These are phyloP conservation scores for Tausonia pullulans DNA, from an alignment of 1,284 basidiomycete species.

Conservation along the genomic window DNA sequence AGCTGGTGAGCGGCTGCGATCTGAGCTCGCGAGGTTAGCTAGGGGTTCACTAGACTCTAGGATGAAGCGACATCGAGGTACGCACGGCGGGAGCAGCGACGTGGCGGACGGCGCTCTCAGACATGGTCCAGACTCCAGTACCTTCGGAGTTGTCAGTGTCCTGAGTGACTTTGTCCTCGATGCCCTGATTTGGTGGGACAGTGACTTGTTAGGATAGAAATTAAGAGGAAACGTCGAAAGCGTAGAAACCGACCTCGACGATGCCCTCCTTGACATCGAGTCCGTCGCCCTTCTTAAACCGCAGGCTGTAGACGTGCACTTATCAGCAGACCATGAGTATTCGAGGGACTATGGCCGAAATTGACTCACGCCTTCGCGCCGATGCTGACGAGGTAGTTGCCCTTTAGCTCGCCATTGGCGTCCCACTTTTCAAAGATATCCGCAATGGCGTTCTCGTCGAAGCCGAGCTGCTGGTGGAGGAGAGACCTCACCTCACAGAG, in stretches of 20 bases:
- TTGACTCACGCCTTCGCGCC: neutral
- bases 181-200: neutral
- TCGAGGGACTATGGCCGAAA: neutral
- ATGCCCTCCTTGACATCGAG: constrained; percentile 25
- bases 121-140: constrained; percentile 19
- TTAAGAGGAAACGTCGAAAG: no score
- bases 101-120: constrained; percentile 26
- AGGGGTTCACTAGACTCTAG: no score
- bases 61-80: neutral
- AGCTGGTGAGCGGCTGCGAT: constrained; percentile 29
- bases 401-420: constrained; percentile 14
- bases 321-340: constrained; percentile 12
- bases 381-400: constrained; percentile 16
- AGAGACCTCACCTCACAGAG: constrained; percentile 72
- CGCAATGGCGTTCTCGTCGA: constrained; percentile 43
- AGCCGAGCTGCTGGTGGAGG: constrained; percentile 67
- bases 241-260: constrained; percentile 22
- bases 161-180: constrained; percentile 30
- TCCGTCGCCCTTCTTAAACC: constrained; percentile 28
- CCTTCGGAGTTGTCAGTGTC: constrained; percentile 28
- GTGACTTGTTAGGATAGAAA: no score
- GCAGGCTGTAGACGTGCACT: constrained; percentile 5
- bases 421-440: constrained; percentile 28
- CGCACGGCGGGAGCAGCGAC: constrained; percentile 24
- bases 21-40: no score